Percentiles rank a stretch among this genome's conserved stretches.
Evolutionary conservation across 1,284 basidiomycete species (phyloP).

Genomic region (Mrakiaceae sp.): DNA sequence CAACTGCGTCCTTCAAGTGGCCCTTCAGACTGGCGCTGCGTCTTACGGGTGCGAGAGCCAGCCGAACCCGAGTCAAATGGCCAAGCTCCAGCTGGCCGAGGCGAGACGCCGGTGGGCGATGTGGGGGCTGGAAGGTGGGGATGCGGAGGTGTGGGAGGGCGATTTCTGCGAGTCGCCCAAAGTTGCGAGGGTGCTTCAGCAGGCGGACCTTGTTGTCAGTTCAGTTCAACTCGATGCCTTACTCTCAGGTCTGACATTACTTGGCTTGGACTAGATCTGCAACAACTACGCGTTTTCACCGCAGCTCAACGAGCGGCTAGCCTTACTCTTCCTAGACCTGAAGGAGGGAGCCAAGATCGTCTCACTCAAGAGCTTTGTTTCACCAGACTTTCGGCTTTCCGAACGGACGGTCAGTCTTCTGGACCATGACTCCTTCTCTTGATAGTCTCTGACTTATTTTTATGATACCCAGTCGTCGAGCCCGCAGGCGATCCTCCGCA

Average conservation of each 20-base stretch:
- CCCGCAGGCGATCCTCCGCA: constrained; percentile 20
- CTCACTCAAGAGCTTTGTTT: constrained; percentile 43
- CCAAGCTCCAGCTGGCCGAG: constrained; percentile 39
- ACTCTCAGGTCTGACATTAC: neutral
- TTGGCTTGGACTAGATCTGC: constrained; percentile 31
- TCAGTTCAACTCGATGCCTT: neutral
- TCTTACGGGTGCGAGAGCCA: constrained; percentile 44
- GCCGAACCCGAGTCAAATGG: constrained; percentile 38
- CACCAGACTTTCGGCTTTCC: constrained; percentile 40
- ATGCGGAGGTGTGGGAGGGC: constrained; percentile 38
- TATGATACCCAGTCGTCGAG: constrained; percentile 7
- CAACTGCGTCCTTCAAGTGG: constrained; percentile 43
- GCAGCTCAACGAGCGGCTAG: constrained; percentile 41
- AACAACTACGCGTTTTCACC: constrained; percentile 47
- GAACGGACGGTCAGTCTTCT: constrained; percentile 33
- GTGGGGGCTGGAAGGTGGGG: constrained; percentile 35
- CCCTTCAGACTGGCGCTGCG: constrained; percentile 40
- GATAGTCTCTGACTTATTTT: neutral
- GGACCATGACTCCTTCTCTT: neutral
- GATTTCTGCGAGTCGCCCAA: constrained; percentile 38
- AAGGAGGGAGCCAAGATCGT: constrained; percentile 42
- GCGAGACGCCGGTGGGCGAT: constrained; percentile 39
- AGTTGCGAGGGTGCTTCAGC: constrained; percentile 30
- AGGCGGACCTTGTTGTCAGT: constrained; percentile 42
- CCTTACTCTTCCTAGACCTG: constrained; percentile 44